Conservation (phyloP, 257 asterid species). For the Fraxinus pennsylvanica region DNA sequence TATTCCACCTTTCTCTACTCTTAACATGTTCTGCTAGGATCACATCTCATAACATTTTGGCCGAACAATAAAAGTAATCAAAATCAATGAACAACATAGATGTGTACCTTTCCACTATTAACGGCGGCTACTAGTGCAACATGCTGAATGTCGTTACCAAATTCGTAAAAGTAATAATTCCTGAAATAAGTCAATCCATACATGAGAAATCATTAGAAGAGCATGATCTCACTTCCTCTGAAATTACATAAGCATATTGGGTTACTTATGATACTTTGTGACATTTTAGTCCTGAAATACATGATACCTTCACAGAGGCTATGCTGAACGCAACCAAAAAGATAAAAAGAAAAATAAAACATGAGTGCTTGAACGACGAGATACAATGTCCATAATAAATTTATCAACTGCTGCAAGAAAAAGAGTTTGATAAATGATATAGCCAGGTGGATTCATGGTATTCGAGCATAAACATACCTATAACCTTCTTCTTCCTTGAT, state of each 20-base stretch:
- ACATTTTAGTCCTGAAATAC: not conserved
- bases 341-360: not conserved
- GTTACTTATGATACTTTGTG: not conserved
- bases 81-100: not conserved
- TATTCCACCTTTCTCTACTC: not conserved
- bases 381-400: conserved; percentile 4
- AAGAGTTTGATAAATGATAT: not conserved
- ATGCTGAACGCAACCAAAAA: not conserved
- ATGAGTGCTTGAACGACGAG: not conserved
- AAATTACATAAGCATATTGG: conserved; percentile 3
- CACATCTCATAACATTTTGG: not conserved
- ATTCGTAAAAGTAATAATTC: conserved; percentile 92
- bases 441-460: conserved; percentile 7
- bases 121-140: conserved; percentile 85
- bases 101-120: conserved; percentile 65
- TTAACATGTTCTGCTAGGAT: not conserved
- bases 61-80: not conserved
- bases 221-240: not conserved
- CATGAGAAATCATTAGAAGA: not conserved
- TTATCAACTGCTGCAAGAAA: not conserved
- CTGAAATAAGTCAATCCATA: conserved; percentile 41
- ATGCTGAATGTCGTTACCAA: conserved; percentile 65
- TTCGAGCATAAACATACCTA: conserved; percentile 44
- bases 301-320: not conserved
- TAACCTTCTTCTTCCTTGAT: conserved; percentile 87